Evolutionary conservation across 257 asterid genomes (phyloP), one percentile per base, ranked within the genome.

Genomic region (Rehmannia glutinosa): DNA sequence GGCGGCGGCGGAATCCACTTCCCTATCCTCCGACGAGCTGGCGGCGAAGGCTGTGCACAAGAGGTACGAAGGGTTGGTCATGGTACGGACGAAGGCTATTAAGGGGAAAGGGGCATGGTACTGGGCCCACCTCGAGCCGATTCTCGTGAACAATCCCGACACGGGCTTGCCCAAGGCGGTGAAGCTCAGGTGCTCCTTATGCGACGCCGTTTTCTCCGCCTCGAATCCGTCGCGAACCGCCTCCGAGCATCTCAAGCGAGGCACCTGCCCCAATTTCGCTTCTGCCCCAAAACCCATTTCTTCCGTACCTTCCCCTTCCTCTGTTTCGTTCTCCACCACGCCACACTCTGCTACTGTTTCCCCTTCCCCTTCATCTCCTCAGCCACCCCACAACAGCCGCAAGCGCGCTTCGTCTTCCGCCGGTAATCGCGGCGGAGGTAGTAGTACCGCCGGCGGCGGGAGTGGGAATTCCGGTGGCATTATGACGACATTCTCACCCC

Each of bases 61-160:
- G 86, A 75, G 99, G 63, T 94, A 79, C 66, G 97, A 91, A 13
- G 96, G 97, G 9, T 74, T 94, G 61, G 81, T 88, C 51, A 81
- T 68, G 83, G 99, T 88, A 49, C 86, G 96, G 85, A 87, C 84
- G 3, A 94, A 91, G 82, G 99, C 98, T 11, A 75, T 88, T 17
- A 91, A 87, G 70, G 99, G 99, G 0, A 94, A 94, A 73, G 99
- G 99, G 52, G 97, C 99, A 6, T 94, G 99, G 99, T 94, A 94
- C 72, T 94, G 99, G 99, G 87, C 88, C 15, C 97, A 94, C 81
- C 83, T 94, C 8, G 98, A 94, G 74, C 99, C 99, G 39, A 87
- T 90, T 47, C 86, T 94, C 68, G 88, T 91, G 32, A 86, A 76
- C 33, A 84, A 85, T 67, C 68, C 95, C 53, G 97, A 91, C 38